phyloP scores from a whole-genome alignment of 306 rosid genomes.

The Nissolia schottii region DNA sequence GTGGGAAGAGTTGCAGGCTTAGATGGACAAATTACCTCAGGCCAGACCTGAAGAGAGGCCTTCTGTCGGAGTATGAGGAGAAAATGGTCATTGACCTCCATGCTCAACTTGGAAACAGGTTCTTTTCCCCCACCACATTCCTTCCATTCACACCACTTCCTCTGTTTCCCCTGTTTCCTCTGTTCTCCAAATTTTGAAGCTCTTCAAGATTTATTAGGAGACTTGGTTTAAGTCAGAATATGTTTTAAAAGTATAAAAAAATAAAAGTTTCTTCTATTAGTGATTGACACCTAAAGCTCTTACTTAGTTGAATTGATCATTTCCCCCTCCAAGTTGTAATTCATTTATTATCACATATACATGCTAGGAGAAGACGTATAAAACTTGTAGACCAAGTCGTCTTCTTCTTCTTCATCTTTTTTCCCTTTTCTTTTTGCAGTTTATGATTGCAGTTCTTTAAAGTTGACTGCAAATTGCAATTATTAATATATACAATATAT shows the following conservation, averaged over 20 bases:
- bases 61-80: constrained; percentile 80
- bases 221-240: not conserved
- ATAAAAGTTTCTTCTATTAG: not conserved
- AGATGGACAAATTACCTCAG: constrained; percentile 91
- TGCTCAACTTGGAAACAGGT: constrained; percentile 96
- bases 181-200: not conserved
- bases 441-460: constrained; percentile 20
- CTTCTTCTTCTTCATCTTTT: not conserved
- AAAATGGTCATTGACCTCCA: constrained; percentile 91
- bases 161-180: constrained; percentile 14
- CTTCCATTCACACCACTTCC: too few species aligned
- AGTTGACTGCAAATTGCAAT: constrained; percentile 29
- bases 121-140: not conserved
- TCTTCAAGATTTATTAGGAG: constrained; percentile 3
- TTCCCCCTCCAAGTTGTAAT: constrained; percentile 19
- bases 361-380: not conserved
- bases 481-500: too few species aligned
- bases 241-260: not conserved
- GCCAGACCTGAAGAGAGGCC: constrained; percentile 93
- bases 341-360: constrained; percentile 6
- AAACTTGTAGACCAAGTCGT: constrained; percentile 16
- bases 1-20: constrained; percentile 94
- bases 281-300: not conserved
- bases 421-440: not conserved
- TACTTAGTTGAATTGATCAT: not conserved